phyloP scores from a whole-genome alignment of 2,329 filamentous ascomycete genomes.

The Bertia moriformis region DNA sequence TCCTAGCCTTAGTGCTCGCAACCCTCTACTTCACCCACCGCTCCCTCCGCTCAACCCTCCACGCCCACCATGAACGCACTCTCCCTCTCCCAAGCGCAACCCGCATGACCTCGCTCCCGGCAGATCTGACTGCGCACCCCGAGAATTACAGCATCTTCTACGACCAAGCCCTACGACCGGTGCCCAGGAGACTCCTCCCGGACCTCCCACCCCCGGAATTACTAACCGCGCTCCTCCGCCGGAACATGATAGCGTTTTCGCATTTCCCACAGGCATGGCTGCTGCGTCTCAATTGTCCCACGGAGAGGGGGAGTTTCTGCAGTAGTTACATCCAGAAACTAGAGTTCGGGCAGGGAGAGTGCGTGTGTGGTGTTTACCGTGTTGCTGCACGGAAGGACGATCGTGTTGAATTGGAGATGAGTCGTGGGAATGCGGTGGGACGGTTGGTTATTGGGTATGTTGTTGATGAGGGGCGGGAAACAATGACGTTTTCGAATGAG shows the following conservation, averaged over 20 bases:
- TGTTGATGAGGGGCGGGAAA: not conserved
- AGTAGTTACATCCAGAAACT: conserved; percentile 3
- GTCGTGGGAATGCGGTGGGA: no score
- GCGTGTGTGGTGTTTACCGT: conserved; percentile 15
- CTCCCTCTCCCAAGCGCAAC: not conserved
- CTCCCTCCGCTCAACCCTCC: not conserved
- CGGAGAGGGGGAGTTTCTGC: not conserved
- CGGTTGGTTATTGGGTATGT: no score
- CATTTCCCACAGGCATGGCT: conserved; percentile 15
- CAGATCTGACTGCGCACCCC: not conserved
- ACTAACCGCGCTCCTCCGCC: conserved; percentile 7
- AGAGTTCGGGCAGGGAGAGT: conserved; percentile 13
- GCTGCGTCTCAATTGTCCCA: conserved; percentile 8
- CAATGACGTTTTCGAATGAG: not conserved
- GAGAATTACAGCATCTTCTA: not conserved
- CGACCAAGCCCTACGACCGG: not conserved
- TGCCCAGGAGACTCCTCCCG: not conserved
- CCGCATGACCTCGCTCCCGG: not conserved
- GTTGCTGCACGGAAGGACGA: conserved; percentile 9
- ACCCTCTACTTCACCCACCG: not conserved
- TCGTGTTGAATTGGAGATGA: conserved; percentile 15
- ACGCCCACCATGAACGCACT: no score
- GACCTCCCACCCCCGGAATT: not conserved
- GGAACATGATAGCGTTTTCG: conserved; percentile 16
- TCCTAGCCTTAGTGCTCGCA: no score